These are phyloP conservation scores for Septoria linicola DNA, from an alignment of 2,329 filamentous ascomycete genomes.

Conservation along the genomic window DNA sequence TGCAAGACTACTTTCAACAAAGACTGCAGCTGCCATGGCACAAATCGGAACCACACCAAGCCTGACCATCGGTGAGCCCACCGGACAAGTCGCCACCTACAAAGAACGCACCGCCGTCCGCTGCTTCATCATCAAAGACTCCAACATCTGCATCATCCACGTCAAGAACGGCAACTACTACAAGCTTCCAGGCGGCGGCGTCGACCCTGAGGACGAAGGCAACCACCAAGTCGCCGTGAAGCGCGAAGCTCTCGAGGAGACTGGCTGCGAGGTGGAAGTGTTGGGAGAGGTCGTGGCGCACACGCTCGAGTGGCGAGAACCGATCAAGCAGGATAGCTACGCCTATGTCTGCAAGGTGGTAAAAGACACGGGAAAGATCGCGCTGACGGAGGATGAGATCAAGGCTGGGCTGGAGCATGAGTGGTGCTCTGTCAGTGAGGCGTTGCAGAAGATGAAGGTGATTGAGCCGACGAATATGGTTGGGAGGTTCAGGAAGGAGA, in stretches of 20 bases:
- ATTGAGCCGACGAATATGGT: conserved; percentile 5
- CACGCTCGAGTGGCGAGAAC: conserved; percentile 2
- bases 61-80: conserved; percentile 9
- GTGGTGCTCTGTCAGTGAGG: not conserved
- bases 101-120: conserved; percentile 9
- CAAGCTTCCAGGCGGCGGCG: conserved; percentile 19
- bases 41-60: not conserved
- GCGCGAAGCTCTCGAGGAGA: conserved; percentile 19
- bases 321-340: conserved; percentile 4
- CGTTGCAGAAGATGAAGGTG: conserved; percentile 4
- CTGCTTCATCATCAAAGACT: conserved; percentile 8
- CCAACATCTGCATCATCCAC: conserved; percentile 14
- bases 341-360: conserved; percentile 6
- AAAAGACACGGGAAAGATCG: conserved; percentile 8
- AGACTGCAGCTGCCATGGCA: no score
- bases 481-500: conserved; percentile 3
- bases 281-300: conserved; percentile 7
- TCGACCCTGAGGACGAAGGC: conserved; percentile 10
- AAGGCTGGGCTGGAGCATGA: not conserved
- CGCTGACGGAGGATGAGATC: conserved; percentile 6
- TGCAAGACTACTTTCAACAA: no score
- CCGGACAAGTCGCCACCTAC: not conserved
- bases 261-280: conserved; percentile 12
- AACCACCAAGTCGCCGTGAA: conserved; percentile 7
- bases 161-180: conserved; percentile 19